phyloP scores from a whole-genome alignment of 768 basidiomycete species.

The Goffeauzyma gilvescens region DNA sequence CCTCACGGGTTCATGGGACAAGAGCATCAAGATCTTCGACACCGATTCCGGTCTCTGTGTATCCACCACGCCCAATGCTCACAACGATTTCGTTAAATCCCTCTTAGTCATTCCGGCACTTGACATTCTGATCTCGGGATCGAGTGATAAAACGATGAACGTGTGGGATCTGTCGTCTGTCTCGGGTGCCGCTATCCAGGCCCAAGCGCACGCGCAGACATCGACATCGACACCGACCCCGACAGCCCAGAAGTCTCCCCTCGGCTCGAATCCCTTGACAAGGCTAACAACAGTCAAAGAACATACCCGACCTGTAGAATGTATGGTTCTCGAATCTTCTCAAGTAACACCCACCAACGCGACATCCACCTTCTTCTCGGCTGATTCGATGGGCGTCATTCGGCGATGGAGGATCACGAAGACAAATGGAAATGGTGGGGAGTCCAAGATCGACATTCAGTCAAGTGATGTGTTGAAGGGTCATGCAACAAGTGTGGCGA shows the following conservation, averaged over 20 bases:
- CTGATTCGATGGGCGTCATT: conserved; percentile 80
- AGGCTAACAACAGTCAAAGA: conserved; percentile 54
- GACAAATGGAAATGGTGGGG: conserved; percentile 41
- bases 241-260: background rate
- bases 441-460: conserved; percentile 31
- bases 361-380: conserved; percentile 46
- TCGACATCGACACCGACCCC: background rate
- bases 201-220: background rate
- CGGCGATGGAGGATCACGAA: conserved; percentile 53
- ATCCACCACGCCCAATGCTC: conserved; percentile 35
- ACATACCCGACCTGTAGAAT: conserved; percentile 76
- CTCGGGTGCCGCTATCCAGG: background rate
- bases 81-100: conserved; percentile 78
- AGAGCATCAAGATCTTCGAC: conserved; percentile 82
- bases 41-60: conserved; percentile 33
- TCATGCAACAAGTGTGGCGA: conserved; percentile 70
- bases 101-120: conserved; percentile 51
- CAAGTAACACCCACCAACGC: conserved; percentile 3
- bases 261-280: conserved; percentile 8
- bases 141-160: conserved; percentile 73
- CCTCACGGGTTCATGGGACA: conserved; percentile 90
- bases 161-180: conserved; percentile 49
- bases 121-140: conserved; percentile 56
- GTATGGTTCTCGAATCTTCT: conserved; percentile 38
- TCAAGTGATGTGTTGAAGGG: conserved; percentile 36